Evolutionary conservation across 805 yeast species (phyloP).

Genomic region (Saccharomycopsis fibuligera): DNA sequence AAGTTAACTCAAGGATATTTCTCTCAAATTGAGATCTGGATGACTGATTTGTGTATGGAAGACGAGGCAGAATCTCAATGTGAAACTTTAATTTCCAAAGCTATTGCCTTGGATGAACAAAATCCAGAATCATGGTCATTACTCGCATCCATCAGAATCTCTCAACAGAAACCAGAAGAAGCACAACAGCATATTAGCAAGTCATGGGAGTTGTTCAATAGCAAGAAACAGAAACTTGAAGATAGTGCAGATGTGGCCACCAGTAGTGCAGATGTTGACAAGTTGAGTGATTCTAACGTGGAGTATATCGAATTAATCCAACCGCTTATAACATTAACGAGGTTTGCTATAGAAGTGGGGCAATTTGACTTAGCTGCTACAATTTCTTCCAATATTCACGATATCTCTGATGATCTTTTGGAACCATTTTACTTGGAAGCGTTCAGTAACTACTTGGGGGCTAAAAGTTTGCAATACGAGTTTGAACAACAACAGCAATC

Average conservation of each 20-base stretch:
- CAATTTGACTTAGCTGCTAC: conserved; percentile 57
- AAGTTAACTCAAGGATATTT: conserved; percentile 73
- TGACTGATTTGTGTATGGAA: conserved; percentile 97
- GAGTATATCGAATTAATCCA: conserved; percentile 66
- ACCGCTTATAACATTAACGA: conserved; percentile 65
- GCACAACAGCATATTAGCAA: conserved; percentile 61
- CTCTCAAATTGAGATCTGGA: conserved; percentile 89
- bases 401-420: conserved; percentile 76
- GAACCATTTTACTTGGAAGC: conserved; percentile 84
- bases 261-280: conserved; percentile 17
- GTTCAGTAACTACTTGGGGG: conserved; percentile 53
- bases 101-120: conserved; percentile 40
- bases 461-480: conserved; percentile 28
- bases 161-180: conserved; percentile 71
- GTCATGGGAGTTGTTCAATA: conserved; percentile 66
- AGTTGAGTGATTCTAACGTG: conserved; percentile 32
- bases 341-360: conserved; percentile 73
- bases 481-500: not conserved
- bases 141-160: conserved; percentile 80
- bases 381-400: conserved; percentile 62
- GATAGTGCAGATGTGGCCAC: conserved; percentile 28
- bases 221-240: conserved; percentile 44
- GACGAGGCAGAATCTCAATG: conserved; percentile 79
- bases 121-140: conserved; percentile 81
- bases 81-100: conserved; percentile 56